These are phyloP conservation scores for Fusarium sp. DNA, from an alignment of 2,329 filamentous ascomycete species.

Conservation along the genomic window DNA sequence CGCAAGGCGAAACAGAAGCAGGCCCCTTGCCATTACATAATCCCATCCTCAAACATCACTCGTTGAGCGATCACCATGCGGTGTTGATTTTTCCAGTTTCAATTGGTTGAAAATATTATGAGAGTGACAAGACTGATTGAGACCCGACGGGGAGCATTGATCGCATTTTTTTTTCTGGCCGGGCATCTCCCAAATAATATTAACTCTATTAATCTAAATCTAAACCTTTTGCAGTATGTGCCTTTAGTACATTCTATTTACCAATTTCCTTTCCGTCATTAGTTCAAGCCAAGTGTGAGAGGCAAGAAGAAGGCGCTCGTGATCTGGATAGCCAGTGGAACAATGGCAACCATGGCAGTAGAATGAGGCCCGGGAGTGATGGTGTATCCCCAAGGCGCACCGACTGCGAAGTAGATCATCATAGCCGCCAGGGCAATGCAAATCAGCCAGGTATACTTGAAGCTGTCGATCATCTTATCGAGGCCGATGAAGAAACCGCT, in stretches of 20 bases:
- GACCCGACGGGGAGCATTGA: too few species aligned
- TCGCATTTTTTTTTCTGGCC: too few species aligned
- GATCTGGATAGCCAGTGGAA: constrained; percentile 42
- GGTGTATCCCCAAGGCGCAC: constrained; percentile 40
- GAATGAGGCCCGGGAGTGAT: constrained; percentile 40
- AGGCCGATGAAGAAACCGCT: constrained; percentile 48
- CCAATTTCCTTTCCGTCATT: neutral
- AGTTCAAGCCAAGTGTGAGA: constrained; percentile 1
- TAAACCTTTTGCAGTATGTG: neutral
- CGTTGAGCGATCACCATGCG: too few species aligned
- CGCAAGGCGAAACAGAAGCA: too few species aligned
- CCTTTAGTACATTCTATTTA: neutral
- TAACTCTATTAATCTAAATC: neutral
- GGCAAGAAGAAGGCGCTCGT: constrained; percentile 38
- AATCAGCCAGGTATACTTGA: constrained; percentile 50
- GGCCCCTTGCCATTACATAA: too few species aligned
- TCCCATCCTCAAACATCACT: too few species aligned
- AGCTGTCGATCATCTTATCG: constrained; percentile 59
- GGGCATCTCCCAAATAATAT: neutral
- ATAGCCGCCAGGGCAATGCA: constrained; percentile 37
- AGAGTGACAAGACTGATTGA: too few species aligned
- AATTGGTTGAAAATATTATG: too few species aligned
- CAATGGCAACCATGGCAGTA: constrained; percentile 39
- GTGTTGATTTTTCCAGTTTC: too few species aligned
- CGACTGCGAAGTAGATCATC: constrained; percentile 44